A percentile compares a stretch with the other conserved stretches of the same genome.
phyloP scores from a whole-genome alignment of 306 rosid species.

The Bauhinia variegata region DNA sequence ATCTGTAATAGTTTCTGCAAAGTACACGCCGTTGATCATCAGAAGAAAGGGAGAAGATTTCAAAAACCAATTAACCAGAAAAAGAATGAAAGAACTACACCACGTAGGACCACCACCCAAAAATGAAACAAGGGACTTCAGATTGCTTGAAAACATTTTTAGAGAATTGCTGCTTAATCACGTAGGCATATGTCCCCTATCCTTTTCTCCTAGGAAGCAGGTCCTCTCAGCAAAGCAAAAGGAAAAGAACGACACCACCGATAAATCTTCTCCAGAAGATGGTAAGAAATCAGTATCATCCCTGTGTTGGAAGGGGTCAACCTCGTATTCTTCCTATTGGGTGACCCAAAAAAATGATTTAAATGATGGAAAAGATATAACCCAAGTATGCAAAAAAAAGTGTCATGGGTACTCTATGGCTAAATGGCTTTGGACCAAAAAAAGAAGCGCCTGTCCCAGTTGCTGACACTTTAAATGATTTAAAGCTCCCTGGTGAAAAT shows the following conservation, averaged over 20 bases:
- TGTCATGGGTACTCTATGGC: not conserved
- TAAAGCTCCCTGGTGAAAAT: conserved; percentile 1
- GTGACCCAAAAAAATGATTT: conserved; percentile 10
- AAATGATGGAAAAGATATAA: conserved; percentile 16
- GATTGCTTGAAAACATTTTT: not conserved
- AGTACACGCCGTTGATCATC: conserved; percentile 35
- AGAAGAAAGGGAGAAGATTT: conserved; percentile 27
- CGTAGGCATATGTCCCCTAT: conserved; percentile 8
- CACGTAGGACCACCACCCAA: not conserved
- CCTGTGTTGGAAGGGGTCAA: conserved; percentile 25
- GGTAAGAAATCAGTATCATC: conserved; percentile 19
- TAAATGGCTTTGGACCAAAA: conserved; percentile 10
- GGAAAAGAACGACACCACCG: conserved; percentile 9
- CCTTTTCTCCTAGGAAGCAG: not conserved
- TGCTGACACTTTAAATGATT: conserved; percentile 1
- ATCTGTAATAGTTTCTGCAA: conserved; percentile 94
- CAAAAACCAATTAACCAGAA: not conserved
- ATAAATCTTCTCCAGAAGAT: conserved; percentile 12
- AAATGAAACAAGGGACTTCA: not conserved
- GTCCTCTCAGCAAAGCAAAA: conserved; percentile 2
- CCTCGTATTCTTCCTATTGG: not conserved
- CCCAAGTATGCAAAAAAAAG: not conserved
- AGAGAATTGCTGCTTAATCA: conserved; percentile 29
- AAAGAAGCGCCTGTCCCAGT: conserved; percentile 5
- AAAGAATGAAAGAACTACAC: not conserved